Evolutionary conservation across 306 rosid genomes (phyloP).

Genomic region (Medicago arabica): DNA sequence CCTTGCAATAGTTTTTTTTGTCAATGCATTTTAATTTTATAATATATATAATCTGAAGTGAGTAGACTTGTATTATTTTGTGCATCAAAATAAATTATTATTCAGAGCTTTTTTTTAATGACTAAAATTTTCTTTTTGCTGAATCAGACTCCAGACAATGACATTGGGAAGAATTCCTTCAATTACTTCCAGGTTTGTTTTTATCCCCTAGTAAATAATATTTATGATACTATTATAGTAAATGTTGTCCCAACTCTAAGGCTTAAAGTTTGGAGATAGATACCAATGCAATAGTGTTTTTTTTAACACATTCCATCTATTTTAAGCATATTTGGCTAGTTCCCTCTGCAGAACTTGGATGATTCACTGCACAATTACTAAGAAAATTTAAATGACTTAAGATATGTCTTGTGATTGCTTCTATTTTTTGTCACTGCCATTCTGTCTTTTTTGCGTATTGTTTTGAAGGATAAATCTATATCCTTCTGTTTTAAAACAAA

Average conservation of each 20-base stretch:
- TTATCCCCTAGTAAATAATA: constrained; percentile 13
- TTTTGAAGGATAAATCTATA: too few species aligned
- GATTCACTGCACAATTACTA: too few species aligned
- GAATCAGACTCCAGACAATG: constrained; percentile 84
- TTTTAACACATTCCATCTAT: too few species aligned
- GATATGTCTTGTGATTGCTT: too few species aligned
- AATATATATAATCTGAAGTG: constrained; percentile 10
- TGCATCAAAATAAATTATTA: constrained; percentile 12
- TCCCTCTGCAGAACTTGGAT: too few species aligned
- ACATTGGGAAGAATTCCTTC: constrained; percentile 91
- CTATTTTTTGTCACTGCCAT: too few species aligned
- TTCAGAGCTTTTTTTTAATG: constrained; percentile 35
- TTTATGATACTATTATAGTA: constrained; percentile 1
- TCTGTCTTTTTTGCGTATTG: too few species aligned
- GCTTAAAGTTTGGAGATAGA: constrained; percentile 14
- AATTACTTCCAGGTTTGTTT: constrained; percentile 90
- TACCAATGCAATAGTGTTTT: constrained; percentile 13
- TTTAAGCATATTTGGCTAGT: too few species aligned
- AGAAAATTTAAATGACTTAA: too few species aligned
- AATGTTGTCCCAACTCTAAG: constrained; percentile 17
- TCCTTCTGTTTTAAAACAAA: too few species aligned
- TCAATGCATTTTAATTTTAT: too few species aligned
- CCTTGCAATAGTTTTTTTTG: neutral
- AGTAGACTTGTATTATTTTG: constrained; percentile 7
- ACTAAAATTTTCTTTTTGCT: constrained; percentile 42